Percentiles rank a stretch among this genome's conserved stretches.
phyloP scores from a whole-genome alignment of 768 basidiomycete genomes.

The Tremella yokohamensis region DNA sequence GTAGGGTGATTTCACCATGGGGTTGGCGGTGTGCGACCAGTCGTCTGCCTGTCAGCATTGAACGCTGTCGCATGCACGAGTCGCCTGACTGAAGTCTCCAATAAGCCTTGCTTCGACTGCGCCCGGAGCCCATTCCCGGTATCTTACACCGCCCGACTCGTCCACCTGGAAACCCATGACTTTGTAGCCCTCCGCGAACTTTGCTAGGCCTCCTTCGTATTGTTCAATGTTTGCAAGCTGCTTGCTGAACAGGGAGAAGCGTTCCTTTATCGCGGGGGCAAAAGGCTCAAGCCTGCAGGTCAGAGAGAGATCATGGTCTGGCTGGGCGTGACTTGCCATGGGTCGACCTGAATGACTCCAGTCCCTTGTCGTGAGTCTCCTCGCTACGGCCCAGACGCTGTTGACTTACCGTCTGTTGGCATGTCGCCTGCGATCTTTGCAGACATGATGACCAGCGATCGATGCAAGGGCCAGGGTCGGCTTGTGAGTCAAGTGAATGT shows the following conservation, averaged over 20 bases:
- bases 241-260: constrained; percentile 46
- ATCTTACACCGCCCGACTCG: constrained; percentile 65
- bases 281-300: constrained; percentile 51
- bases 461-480: too few relatives aligned
- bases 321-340: constrained; percentile 39
- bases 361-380: constrained; percentile 19
- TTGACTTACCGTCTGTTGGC: not conserved
- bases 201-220: constrained; percentile 78
- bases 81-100: constrained; percentile 88
- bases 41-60: constrained; percentile 60
- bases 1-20: constrained; percentile 76
- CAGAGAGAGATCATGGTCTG: not conserved
- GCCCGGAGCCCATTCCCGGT: constrained; percentile 96
- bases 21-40: constrained; percentile 81
- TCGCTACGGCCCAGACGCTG: too few relatives aligned
- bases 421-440: too few relatives aligned
- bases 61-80: not conserved
- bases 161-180: constrained; percentile 70
- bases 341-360: constrained; percentile 49
- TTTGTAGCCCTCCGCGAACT: constrained; percentile 74
- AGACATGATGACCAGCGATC: too few relatives aligned
- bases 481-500: too few relatives aligned
- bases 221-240: constrained; percentile 59
- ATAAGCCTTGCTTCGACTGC: constrained; percentile 76
- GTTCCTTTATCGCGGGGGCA: constrained; percentile 42